Evolutionary conservation across 164 flowering plant species (phyloP).

Genomic region (Litsea cubeba): DNA sequence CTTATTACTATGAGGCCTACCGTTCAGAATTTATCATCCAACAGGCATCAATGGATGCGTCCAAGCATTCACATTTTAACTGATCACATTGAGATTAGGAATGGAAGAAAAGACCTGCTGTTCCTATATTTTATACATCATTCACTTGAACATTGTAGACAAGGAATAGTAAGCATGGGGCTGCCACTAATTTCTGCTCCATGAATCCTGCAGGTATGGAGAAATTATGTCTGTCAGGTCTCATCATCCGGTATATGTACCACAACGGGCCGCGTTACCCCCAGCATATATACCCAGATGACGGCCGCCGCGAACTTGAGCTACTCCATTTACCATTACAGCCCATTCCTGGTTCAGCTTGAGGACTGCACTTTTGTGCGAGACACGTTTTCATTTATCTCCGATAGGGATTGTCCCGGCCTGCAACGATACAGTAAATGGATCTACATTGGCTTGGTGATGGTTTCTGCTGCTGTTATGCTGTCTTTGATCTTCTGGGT

Average conservation of each 20-base stretch:
- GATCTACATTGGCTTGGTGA: constrained; percentile 62
- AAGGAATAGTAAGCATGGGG: background rate
- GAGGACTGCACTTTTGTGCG: constrained; percentile 77
- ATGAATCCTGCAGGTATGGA: constrained; percentile 27
- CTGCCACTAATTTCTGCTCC: background rate
- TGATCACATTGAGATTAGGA: no score
- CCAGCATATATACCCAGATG: constrained; percentile 49
- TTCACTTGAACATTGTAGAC: background rate
- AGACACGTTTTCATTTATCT: constrained; percentile 47
- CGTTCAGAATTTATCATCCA: no score
- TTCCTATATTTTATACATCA: no score
- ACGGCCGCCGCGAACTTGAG: constrained; percentile 56
- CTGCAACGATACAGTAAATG: constrained; percentile 44
- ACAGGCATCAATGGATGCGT: no score
- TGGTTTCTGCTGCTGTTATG: constrained; percentile 83
- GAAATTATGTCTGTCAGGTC: constrained; percentile 31
- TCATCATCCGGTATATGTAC: constrained; percentile 36
- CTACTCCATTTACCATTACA: constrained; percentile 54
- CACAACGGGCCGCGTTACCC: constrained; percentile 70
- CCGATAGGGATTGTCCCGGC: constrained; percentile 52
- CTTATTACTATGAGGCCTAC: no score
- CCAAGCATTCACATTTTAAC: no score
- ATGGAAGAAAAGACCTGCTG: no score
- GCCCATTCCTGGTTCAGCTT: constrained; percentile 64
- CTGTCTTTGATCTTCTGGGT: constrained; percentile 85